Percentiles rank a stretch among this genome's conserved stretches.
Conservation (phyloP, 257 asterid species). For the Henckelia pumila region DNA sequence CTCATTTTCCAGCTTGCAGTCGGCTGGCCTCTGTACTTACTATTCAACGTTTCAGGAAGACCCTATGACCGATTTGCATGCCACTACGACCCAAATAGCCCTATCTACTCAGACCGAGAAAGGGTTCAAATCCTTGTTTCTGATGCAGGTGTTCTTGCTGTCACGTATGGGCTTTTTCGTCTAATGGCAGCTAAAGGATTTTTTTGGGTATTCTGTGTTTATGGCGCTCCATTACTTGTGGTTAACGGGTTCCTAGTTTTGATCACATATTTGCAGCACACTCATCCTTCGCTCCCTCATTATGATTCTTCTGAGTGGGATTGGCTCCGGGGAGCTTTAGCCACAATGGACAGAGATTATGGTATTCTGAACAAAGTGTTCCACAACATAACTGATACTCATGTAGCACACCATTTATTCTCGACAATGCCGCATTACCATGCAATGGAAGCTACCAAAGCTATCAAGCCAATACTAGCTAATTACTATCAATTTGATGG, state of each 20-base stretch:
- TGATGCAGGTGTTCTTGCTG: slow-evolving; percentile 37
- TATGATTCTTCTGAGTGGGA: slow-evolving; percentile 54
- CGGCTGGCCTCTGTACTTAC: slow-evolving; percentile 54
- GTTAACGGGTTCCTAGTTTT: slow-evolving; percentile 50
- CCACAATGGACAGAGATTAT: slow-evolving; percentile 13
- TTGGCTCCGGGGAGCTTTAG: slow-evolving; percentile 46
- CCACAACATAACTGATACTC: slow-evolving; percentile 50
- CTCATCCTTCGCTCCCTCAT: slow-evolving; percentile 51
- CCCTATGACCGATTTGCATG: slow-evolving; percentile 46
- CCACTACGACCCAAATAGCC: slow-evolving; percentile 41
- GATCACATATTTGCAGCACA: slow-evolving; percentile 51
- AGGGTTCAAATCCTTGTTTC: slow-evolving; percentile 37
- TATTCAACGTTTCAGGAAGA: slow-evolving; percentile 44
- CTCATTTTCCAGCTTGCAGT: slow-evolving; percentile 39
- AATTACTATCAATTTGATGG: slow-evolving; percentile 46
- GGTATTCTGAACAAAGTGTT: slow-evolving; percentile 49
- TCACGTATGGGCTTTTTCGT: slow-evolving; percentile 28
- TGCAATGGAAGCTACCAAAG: slow-evolving; percentile 52
- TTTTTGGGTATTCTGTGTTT: slow-evolving; percentile 36
- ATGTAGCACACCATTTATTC: slow-evolving; percentile 46
- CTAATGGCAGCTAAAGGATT: slow-evolving; percentile 43
- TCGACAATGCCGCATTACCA: slow-evolving; percentile 54
- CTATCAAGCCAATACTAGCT: slow-evolving; percentile 43
- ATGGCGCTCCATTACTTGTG: slow-evolving; percentile 38
- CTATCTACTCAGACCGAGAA: slow-evolving; percentile 46